These are phyloP conservation scores for Didymella arachidicola DNA, from an alignment of 2,329 filamentous ascomycete genomes.

Conservation along the genomic window DNA sequence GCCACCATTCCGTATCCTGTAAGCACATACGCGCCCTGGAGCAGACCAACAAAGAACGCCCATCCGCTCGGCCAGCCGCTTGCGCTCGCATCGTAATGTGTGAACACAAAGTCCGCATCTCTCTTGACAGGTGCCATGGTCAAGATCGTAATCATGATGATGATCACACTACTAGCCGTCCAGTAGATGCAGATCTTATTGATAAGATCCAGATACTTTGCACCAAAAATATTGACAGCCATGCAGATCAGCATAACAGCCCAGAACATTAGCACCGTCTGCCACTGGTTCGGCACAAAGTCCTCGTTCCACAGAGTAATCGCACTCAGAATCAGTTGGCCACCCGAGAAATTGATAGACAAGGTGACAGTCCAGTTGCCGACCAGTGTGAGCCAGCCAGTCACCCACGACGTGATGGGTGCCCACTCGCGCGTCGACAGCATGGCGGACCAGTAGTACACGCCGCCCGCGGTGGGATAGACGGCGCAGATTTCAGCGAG, in stretches of 20 bases:
- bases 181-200: constrained; percentile 78
- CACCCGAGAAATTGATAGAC: constrained; percentile 75
- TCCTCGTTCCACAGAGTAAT: constrained; percentile 75
- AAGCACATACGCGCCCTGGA: constrained; percentile 69
- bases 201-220: constrained; percentile 70
- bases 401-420: constrained; percentile 72
- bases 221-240: constrained; percentile 69
- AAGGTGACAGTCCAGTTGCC: constrained; percentile 75
- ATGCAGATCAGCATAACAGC: constrained; percentile 72
- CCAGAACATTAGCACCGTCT: constrained; percentile 76
- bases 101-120: constrained; percentile 70
- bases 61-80: constrained; percentile 74
- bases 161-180: constrained; percentile 71
- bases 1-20: constrained; percentile 76
- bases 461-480: constrained; percentile 77
- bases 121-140: constrained; percentile 66
- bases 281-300: constrained; percentile 71
- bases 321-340: constrained; percentile 66
- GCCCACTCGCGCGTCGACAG: constrained; percentile 70
- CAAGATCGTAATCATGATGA: constrained; percentile 72
- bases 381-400: constrained; percentile 75
- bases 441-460: constrained; percentile 76
- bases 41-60: constrained; percentile 75
- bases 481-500: constrained; percentile 78
- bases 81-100: constrained; percentile 70